Percentiles rank a stretch among this genome's conserved stretches.
These are phyloP conservation scores for Pichia pseudocactophila DNA, from an alignment of 805 yeast genomes.

Conservation along the genomic window DNA sequence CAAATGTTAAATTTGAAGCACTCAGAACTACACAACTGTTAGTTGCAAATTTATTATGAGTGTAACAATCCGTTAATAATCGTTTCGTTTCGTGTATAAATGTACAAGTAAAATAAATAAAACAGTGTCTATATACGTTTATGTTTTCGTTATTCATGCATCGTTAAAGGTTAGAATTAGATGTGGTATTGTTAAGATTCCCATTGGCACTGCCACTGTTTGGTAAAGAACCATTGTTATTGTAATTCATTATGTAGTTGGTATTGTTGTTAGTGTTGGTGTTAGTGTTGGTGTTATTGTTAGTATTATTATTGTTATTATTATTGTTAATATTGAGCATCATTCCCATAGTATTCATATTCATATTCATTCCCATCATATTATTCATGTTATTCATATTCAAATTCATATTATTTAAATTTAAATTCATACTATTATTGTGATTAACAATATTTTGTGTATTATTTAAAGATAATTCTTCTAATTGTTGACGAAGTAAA, in stretches of 20 bases:
- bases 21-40: conserved; percentile 90
- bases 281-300: no score
- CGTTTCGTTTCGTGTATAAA: background rate
- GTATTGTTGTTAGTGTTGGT: background rate
- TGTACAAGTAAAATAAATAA: background rate
- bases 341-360: background rate
- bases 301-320: no score
- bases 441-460: background rate
- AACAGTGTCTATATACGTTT: background rate
- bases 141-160: background rate
- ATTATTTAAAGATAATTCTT: conserved; percentile 19
- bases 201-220: background rate
- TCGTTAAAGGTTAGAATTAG: background rate
- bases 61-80: background rate
- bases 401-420: background rate
- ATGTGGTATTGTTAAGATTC: no score
- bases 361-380: background rate
- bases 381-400: background rate
- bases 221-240: no score
- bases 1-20: conserved; percentile 91
- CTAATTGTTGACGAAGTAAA: conserved; percentile 23
- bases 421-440: background rate
- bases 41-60: conserved; percentile 68
- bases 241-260: background rate
- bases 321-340: background rate